Base-by-base conservation (phyloP, 2,329 filamentous ascomycete species). In the Epicoccum nigrum region DNA sequence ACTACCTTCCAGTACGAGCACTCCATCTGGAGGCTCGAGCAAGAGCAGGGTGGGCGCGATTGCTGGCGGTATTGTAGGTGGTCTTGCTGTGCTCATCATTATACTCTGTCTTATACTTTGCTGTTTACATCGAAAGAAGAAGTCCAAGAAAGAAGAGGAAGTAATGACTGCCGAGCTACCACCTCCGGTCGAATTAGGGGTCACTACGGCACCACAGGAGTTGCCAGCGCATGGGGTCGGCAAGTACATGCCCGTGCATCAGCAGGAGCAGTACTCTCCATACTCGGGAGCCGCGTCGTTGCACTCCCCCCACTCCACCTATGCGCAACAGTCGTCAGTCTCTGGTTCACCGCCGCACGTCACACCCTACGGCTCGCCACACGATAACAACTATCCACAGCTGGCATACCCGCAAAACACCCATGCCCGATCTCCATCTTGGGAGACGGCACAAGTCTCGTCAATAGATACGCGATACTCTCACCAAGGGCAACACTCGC, bases 11-110 rank as follows among this genome's bases (percentile, higher is more conserved):
- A 49, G 62, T 12, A 70, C 72, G 2, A 43, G 59, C 5, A 49
- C 59, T 11, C 53, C 49, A 16, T 31, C 46, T 25, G 34, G 39
- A 16, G 38, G 28, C 1, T 50, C 55, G 11, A 59, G 57, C 4
- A 69, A 67, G 30, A 64, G 56, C 2, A 70, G 72, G 27, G 60
- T 69, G 3, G 72, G 65, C 4, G 68, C 72, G 7, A 77, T 77
- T 27, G 71, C 69, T 25, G 76, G 76, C 30, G 74, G 74, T 19
- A 69, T 70, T 8, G 63, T 76, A 6, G 75, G 76, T 39, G 74
- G 74, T 5, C 58, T 74, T 2, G 65, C 62, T 1, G 68, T 41
- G 8, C 52, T 76, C 7, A 64, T 71, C 23, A 34, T 61, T 7
- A 63, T 74, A 17, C 55, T 74, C 23, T 59, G 46, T n/a, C 51